Percentiles rank a stretch among this genome's conserved stretches.
phyloP scores from a whole-genome alignment of 352 stramenopile species.

The Pythium phragmiticola region DNA sequence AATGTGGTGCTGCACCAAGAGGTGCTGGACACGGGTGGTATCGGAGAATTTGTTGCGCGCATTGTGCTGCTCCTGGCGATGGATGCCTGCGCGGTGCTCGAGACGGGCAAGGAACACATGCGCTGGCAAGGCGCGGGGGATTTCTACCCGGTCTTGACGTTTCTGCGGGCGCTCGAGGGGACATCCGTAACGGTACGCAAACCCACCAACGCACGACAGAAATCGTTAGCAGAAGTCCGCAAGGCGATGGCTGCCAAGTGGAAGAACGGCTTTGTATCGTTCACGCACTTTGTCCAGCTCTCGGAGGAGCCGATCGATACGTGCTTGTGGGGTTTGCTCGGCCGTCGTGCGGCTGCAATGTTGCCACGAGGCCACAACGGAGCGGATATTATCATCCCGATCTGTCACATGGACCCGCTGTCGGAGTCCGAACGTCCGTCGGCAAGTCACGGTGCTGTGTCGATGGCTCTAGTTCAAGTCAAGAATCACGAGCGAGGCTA shows the following conservation, averaged over 20 bases:
- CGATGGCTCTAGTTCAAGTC: conserved; percentile 27
- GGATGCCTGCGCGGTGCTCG: conserved; percentile 19
- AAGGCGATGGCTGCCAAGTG: conserved; percentile 2
- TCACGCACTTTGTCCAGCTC: conserved; percentile 35
- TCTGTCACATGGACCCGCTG: conserved; percentile 3
- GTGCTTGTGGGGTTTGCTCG: conserved; percentile 33
- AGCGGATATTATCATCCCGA: conserved; percentile 26
- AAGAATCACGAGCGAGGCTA: conserved; percentile 7
- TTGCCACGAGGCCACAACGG: conserved; percentile 9
- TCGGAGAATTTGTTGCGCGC: conserved; percentile 24
- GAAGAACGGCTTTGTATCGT: conserved; percentile 24
- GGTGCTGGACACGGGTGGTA: conserved; percentile 23
- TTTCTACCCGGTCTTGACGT: conserved; percentile 16
- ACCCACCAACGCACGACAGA: too few species aligned
- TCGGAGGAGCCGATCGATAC: conserved; percentile 19
- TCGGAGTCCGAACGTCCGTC: neutral
- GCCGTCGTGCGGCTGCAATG: conserved; percentile 21
- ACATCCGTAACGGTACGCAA: neutral
- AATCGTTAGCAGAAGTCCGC: too few species aligned
- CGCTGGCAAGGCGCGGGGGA: conserved; percentile 5
- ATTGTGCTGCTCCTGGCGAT: conserved; percentile 32
- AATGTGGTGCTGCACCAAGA: conserved; percentile 24
- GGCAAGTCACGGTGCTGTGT: conserved; percentile 8
- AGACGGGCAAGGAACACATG: neutral
- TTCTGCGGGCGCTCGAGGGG: conserved; percentile 5